Percentiles rank a stretch among this genome's conserved stretches.
phyloP scores from a whole-genome alignment of 208 protist genomes.

The Leishmania turanica region DNA sequence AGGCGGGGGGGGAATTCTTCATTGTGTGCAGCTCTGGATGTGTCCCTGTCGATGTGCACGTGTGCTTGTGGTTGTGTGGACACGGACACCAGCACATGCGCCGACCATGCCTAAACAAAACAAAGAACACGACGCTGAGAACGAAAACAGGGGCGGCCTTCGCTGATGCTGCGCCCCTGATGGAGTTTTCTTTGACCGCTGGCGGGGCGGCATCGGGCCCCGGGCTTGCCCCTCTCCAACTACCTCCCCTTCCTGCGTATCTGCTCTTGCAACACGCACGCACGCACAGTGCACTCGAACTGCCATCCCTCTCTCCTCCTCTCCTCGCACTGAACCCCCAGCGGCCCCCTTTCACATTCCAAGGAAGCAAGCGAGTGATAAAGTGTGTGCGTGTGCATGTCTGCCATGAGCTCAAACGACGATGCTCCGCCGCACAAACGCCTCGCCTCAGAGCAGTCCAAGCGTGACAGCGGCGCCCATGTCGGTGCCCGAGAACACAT shows the following conservation, averaged over 20 bases:
- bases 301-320: background rate
- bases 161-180: background rate
- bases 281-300: background rate
- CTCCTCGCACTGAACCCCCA: background rate
- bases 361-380: background rate
- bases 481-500: constrained; percentile 10
- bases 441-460: constrained; percentile 10
- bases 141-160: background rate
- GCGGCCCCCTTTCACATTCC: background rate
- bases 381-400: background rate
- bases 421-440: constrained; percentile 20
- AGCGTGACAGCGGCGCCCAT: constrained; percentile 3
- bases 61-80: background rate
- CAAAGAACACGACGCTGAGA: background rate
- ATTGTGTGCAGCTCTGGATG: background rate
- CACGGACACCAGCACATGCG: background rate
- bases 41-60: background rate
- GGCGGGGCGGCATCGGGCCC: background rate
- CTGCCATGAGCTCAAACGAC: background rate
- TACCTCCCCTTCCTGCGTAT: background rate
- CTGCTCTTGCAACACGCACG: background rate
- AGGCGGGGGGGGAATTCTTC: background rate
- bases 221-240: background rate
- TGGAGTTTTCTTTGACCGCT: background rate
- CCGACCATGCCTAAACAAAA: background rate